phyloP scores from a whole-genome alignment of 495 filamentous ascomycete species.

The Amniculicola lignicola region DNA sequence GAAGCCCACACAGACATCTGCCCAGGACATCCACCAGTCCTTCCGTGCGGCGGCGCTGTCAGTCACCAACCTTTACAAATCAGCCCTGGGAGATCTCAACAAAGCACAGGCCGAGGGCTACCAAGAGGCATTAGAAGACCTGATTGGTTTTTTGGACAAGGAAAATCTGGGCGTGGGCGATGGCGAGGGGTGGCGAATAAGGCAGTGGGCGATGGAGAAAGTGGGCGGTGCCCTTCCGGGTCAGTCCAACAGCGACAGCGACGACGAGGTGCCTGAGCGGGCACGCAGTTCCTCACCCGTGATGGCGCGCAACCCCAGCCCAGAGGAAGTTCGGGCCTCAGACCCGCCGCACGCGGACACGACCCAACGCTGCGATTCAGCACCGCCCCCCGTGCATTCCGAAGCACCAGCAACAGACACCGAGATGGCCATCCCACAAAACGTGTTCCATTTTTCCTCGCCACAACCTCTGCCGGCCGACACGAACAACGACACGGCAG shows the following conservation, averaged over 20 bases:
- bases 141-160: slow-evolving; percentile 77
- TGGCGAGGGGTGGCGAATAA: slow-evolving; percentile 75
- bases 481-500: slow-evolving; percentile 63
- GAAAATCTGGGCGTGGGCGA: slow-evolving; percentile 72
- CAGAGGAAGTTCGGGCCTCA: slow-evolving; percentile 38
- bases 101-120: slow-evolving; percentile 76
- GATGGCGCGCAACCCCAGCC: slow-evolving; percentile 50
- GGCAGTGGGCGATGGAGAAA: slow-evolving; percentile 81
- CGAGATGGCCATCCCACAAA: slow-evolving; percentile 42
- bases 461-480: slow-evolving; percentile 57
- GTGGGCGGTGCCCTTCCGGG: slow-evolving; percentile 57
- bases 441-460: slow-evolving; percentile 70
- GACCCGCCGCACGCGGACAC: slow-evolving; percentile 30
- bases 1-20: slow-evolving; percentile 56
- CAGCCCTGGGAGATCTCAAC: slow-evolving; percentile 70
- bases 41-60: slow-evolving; percentile 92
- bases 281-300: slow-evolving; percentile 58
- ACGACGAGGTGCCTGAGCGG: slow-evolving; percentile 66
- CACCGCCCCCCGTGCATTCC: slow-evolving; percentile 31
- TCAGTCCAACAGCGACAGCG: slow-evolving; percentile 58
- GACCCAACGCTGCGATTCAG: slow-evolving; percentile 44
- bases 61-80: slow-evolving; percentile 94
- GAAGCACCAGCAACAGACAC: slow-evolving; percentile 4
- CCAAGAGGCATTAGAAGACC: slow-evolving; percentile 88
- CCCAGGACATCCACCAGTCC: slow-evolving; percentile 77